Percentiles rank a stretch among this genome's conserved stretches.
phyloP scores from a whole-genome alignment of 805 yeast genomes.

The Cyberlindnera mississippiensis region DNA sequence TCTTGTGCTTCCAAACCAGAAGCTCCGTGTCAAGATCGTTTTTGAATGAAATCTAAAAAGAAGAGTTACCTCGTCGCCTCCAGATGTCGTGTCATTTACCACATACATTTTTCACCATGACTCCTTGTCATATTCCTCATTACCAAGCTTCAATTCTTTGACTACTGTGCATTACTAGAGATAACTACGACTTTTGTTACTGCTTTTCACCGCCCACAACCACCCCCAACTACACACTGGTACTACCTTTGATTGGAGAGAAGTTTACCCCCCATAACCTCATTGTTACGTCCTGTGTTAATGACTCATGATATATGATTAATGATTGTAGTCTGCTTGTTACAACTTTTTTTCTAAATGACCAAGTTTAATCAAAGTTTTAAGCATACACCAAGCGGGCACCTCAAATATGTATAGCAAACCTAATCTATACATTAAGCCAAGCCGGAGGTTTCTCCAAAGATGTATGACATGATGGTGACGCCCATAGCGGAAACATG shows the following conservation, averaged over 20 bases:
- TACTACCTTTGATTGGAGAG: neutral
- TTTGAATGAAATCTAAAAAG: too few relatives aligned
- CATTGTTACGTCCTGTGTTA: slow-evolving; percentile 8
- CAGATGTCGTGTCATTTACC: too few relatives aligned
- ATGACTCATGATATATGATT: slow-evolving; percentile 17
- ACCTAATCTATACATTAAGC: too few relatives aligned
- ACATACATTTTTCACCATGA: neutral
- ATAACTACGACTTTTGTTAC: slow-evolving; percentile 1
- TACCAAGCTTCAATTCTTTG: slow-evolving; percentile 5
- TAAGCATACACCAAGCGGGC: too few relatives aligned
- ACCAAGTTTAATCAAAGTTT: too few relatives aligned
- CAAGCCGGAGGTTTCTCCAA: too few relatives aligned
- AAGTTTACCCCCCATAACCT: neutral
- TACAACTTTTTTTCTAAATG: too few relatives aligned
- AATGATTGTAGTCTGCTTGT: slow-evolving; percentile 1
- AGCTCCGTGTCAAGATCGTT: too few relatives aligned
- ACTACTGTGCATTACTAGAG: slow-evolving; percentile 10
- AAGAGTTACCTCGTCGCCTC: too few relatives aligned
- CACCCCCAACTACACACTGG: neutral
- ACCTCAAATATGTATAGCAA: too few relatives aligned
- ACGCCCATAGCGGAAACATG: slow-evolving; percentile 2
- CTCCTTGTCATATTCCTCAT: neutral
- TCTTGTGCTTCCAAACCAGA: neutral
- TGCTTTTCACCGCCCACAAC: neutral
- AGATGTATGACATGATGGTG: too few relatives aligned